Base-by-base conservation (phyloP, 208 protist genomes). In the Angomonas deanei region DNA sequence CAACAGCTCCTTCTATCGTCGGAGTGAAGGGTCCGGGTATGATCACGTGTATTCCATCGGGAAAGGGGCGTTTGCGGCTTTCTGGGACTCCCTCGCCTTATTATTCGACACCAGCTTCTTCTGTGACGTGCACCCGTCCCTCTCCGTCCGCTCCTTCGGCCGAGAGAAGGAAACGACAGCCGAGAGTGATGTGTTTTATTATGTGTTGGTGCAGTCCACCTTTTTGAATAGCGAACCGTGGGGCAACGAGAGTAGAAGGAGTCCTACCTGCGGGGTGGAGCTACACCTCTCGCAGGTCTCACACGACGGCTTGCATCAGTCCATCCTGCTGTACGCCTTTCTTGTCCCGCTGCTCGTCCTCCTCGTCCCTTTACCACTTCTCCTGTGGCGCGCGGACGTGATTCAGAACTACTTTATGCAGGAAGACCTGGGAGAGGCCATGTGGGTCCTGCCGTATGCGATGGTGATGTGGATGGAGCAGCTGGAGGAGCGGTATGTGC, bases 281-380 rank as follows among this genome's bases (percentile, higher is more conserved):
- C 42, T 50, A 26, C 23, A 50, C 15, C 13, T 50, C 23, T 19
- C 13, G 19, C 42, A 50, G 15, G 23, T 19, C 5, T 19, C 42
- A 26, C 42, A 50, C 5, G 23, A 50, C 5, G 17, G 23, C 13
- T 23, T 68, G 32, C 11, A 48, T 31, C 15, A 47, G 15, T 17
- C 66, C 59, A 81, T 83, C 58, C 52, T 79, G 27, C 42, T 50
- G 17, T 86, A 85, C 42, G 67, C 79, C 34, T 52, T 92, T 13
- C 24, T 78, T 0, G 2, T 92, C 0, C 85, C 85, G 47, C 74
- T 89, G 24, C 36, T 86, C 2, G 36, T 88, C 15, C 46, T 92
- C 21, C 3, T 88, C 17, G 46, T 84, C 24, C 80, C 81, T 8
- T 53, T 79, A 27, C 81, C 81, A 5, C 75, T 78, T 10, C 71